Evolutionary conservation across 768 basidiomycete species (phyloP).

Genomic region (Artomyces pyxidatus): DNA sequence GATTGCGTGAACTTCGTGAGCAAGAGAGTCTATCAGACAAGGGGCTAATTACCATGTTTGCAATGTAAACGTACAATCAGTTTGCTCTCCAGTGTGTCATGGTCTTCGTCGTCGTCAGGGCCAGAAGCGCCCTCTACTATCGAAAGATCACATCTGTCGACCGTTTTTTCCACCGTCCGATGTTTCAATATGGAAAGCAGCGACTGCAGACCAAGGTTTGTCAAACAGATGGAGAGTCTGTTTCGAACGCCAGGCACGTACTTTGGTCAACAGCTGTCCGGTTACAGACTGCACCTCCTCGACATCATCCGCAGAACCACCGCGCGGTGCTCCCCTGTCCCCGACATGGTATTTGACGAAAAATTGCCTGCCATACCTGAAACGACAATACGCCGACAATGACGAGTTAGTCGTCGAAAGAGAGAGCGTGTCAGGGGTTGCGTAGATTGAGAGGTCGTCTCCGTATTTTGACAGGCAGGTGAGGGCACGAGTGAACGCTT

Average conservation of each 20-base stretch:
- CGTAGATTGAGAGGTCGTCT: conserved; percentile 68
- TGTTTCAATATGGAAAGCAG: conserved; percentile 70
- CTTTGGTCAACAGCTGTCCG: conserved; percentile 68
- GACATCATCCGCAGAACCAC: conserved; percentile 22
- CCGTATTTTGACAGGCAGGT: conserved; percentile 76
- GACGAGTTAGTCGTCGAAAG: conserved; percentile 74
- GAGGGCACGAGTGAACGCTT: conserved; percentile 64
- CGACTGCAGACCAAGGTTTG: conserved; percentile 33
- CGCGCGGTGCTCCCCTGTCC: conserved; percentile 8
- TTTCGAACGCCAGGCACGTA: conserved; percentile 19
- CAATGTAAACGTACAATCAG: conserved; percentile 69
- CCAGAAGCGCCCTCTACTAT: conserved; percentile 47
- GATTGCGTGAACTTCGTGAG: conserved; percentile 8
- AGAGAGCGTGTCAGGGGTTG: conserved; percentile 48
- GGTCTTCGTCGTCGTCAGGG: conserved; percentile 34
- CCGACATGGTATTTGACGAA: conserved; percentile 59
- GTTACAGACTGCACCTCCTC: conserved; percentile 37
- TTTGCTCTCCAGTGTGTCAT: conserved; percentile 62
- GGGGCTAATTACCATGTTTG: conserved; percentile 58
- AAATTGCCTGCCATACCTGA: conserved; percentile 60
- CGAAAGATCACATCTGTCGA: conserved; percentile 69
- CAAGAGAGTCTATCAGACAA: not conserved
- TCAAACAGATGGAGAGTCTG: conserved; percentile 2
- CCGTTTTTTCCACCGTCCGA: conserved; percentile 64
- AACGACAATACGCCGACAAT: conserved; percentile 74